Evolutionary conservation across 352 stramenopile genomes (phyloP).

Genomic region (Phytophthora parvispora): DNA sequence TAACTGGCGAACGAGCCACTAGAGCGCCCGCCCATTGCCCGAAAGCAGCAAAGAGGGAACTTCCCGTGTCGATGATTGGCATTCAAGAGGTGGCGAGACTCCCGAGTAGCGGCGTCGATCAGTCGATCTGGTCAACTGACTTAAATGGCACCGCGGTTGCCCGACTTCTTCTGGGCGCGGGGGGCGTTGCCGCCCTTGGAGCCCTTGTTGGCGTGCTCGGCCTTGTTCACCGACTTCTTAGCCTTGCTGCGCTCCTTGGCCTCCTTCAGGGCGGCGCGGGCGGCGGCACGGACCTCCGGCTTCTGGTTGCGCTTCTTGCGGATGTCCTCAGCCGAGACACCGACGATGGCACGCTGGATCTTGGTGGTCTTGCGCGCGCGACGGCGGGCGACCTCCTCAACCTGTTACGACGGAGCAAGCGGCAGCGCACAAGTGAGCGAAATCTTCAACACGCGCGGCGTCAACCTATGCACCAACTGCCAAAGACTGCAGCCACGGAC

Average conservation of each 20-base stretch:
- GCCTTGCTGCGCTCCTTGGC: slow-evolving; percentile 92
- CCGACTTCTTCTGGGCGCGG: slow-evolving; percentile 89
- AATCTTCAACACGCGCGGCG: too few species aligned
- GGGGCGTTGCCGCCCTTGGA: slow-evolving; percentile 71
- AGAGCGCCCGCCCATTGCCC: slow-evolving; percentile 31
- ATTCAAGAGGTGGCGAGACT: slow-evolving; percentile 45
- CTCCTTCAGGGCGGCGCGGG: slow-evolving; percentile 94
- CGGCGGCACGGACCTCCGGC: slow-evolving; percentile 92
- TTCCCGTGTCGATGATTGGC: slow-evolving; percentile 46
- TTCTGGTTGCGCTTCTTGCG: slow-evolving; percentile 99
- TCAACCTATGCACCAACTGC: neutral
- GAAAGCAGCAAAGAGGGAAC: slow-evolving; percentile 35
- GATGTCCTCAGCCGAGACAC: slow-evolving; percentile 98
- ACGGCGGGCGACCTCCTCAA: slow-evolving; percentile 86
- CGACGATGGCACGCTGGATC: slow-evolving; percentile 98
- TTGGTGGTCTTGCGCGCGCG: slow-evolving; percentile 96
- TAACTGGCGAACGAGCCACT: slow-evolving; percentile 27
- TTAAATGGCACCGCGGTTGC: slow-evolving; percentile 93
- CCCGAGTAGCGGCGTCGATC: slow-evolving; percentile 32
- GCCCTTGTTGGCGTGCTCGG: slow-evolving; percentile 68
- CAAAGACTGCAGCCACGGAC: slow-evolving; percentile 42
- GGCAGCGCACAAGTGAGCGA: slow-evolving; percentile 5
- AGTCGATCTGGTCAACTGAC: slow-evolving; percentile 34
- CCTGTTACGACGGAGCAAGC: slow-evolving; percentile 32
- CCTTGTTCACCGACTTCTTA: slow-evolving; percentile 79